Base-by-base conservation (phyloP, 176 grass and related monocot genomes). In the Zoysia pacifica region DNA sequence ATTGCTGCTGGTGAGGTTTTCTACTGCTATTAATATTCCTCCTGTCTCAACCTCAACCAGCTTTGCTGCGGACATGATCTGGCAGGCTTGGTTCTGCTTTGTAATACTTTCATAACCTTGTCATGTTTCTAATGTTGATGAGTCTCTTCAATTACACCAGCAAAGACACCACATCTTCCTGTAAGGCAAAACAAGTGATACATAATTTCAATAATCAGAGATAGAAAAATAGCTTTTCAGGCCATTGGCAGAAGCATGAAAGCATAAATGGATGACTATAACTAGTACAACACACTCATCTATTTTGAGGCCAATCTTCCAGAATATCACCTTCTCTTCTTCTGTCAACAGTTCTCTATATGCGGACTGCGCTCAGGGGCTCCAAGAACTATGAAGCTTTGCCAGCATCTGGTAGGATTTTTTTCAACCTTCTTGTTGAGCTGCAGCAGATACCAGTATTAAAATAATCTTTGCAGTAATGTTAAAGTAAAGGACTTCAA, bases 51-150 rank as follows among this genome's bases (percentile, higher is more conserved):
- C 62, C 81, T 95, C 92, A 59, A 99, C 86, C 70, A 93, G 76
- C 43, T 81, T 87, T 0, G 92, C 87, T 45, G 90, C 87, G 89
- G 82, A 86, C n/a, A 61, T 86, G 64, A 95, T 84, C 37, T 94
- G 86, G 48, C 28, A 47, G 35, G 69, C 13, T 83, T 70, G 75
- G 50, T 43, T 89, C 67, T 98, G 92, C 80, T 89, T 90, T 42
- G 90, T 91, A 82, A 94, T 82, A 94, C 78, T 91, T 98, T 98
- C 11, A 89, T 92, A 53, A 94, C 73, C 76, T 98, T 92, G 87
- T 81, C 86, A 83, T 98, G 86, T 79, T 98, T 98, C 90, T 88
- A 98, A 64, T 95, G 90, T 71, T 93, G 92, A 79, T 94, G 96
- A 86, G 91, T 91, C 75, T 90, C 90, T 79, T 78, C 92, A 82